phyloP scores from a whole-genome alignment of 192 early-diverging fungal genomes.

The Mortierella antarctica region DNA sequence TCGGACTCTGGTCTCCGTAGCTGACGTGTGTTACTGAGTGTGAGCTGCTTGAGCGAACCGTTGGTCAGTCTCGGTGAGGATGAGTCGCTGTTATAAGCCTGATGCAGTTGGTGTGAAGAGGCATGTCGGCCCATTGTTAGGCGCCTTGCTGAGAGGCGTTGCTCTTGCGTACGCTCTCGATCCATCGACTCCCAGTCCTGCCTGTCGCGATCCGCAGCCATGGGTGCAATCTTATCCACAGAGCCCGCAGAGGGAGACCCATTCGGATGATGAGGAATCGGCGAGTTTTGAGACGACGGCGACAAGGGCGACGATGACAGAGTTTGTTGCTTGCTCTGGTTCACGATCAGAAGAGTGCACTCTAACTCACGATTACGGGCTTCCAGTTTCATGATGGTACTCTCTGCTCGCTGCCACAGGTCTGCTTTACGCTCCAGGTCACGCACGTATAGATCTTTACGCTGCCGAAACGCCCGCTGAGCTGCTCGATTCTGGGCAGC shows the following conservation, averaged over 20 bases:
- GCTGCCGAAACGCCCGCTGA: slow-evolving; percentile 91
- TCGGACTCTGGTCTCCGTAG: slow-evolving; percentile 14
- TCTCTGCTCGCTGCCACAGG: slow-evolving; percentile 62
- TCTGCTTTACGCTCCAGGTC: slow-evolving; percentile 81
- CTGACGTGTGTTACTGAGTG: neutral
- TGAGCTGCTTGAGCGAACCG: neutral
- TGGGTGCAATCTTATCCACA: neutral
- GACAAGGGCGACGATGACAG: neutral
- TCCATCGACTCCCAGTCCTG: slow-evolving; percentile 14
- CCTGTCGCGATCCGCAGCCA: neutral
- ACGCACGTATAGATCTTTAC: slow-evolving; percentile 84
- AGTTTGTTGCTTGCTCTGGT: neutral
- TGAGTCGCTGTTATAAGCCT: neutral
- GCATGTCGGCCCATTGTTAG: neutral
- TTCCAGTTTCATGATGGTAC: slow-evolving; percentile 48
- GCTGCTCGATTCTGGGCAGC: slow-evolving; percentile 92
- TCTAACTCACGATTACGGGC: slow-evolving; percentile 29
- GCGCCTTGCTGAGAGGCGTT: neutral
- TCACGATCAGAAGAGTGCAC: neutral
- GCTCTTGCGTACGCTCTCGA: neutral
- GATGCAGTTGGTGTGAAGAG: neutral
- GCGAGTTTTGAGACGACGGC: neutral
- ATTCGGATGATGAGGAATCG: no score
- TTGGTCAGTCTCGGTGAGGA: neutral
- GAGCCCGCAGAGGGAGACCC: no score